phyloP scores from a whole-genome alignment of 139 green algal species.

The Chlamydomonas schloesseri region DNA sequence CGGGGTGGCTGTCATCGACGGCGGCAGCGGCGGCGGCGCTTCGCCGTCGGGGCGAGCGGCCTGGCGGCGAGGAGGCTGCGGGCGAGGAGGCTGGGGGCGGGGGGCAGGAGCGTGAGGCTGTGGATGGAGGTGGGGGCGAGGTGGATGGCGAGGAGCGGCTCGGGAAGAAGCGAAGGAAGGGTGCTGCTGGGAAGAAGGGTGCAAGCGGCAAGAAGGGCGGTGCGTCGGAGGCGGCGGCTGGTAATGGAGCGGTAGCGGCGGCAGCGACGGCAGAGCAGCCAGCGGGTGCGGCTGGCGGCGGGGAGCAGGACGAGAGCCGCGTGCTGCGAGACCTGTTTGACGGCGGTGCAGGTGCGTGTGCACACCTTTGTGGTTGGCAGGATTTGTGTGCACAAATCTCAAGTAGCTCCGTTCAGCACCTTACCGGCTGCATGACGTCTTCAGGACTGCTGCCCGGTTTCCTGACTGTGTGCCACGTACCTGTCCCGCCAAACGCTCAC shows the following conservation, averaged over 20 bases:
- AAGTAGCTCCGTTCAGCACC: too few species aligned
- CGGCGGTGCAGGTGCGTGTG: constrained; percentile 62
- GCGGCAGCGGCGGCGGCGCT: constrained; percentile 10
- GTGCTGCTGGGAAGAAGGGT: not conserved
- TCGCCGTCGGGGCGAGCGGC: not conserved
- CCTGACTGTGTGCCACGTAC: too few species aligned
- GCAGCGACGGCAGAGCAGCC: not conserved
- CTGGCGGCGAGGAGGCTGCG: not conserved
- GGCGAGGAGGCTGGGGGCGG: not conserved
- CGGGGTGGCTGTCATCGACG: constrained; percentile 1
- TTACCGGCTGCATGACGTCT: too few species aligned
- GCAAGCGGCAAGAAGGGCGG: not conserved
- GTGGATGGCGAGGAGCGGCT: not conserved
- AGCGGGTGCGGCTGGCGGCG: not conserved
- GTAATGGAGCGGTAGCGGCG: not conserved
- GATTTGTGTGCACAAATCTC: too few species aligned
- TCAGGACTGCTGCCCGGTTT: too few species aligned
- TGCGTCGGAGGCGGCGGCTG: not conserved
- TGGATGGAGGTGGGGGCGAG: not conserved
- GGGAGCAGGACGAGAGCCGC: constrained; percentile 59
- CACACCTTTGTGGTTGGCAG: too few species aligned
- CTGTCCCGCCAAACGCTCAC: too few species aligned
- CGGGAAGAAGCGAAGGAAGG: not conserved
- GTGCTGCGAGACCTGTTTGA: constrained; percentile 93
- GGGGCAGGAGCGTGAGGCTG: not conserved